Evolutionary conservation across 345 rosid species (phyloP).

Genomic region (Dovyalis caffra): DNA sequence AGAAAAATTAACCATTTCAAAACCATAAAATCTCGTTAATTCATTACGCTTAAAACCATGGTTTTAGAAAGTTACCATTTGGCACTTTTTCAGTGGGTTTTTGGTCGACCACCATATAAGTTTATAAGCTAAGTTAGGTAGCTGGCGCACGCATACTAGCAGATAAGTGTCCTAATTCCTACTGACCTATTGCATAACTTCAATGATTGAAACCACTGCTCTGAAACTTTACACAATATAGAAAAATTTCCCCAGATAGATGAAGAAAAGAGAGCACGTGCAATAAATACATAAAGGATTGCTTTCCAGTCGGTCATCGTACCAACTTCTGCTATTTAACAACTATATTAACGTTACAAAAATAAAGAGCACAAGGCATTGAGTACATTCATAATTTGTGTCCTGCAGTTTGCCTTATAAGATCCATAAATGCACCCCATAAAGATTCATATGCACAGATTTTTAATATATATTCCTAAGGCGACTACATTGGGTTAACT

Average conservation of each 20-base stretch:
- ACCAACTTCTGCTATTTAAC: background rate
- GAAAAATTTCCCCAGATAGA: background rate
- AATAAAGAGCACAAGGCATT: background rate
- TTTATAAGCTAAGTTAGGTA: too few relatives aligned
- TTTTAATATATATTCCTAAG: background rate
- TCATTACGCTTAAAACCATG: too few relatives aligned
- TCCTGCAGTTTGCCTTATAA: background rate
- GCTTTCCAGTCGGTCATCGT: background rate
- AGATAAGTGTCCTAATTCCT: too few relatives aligned
- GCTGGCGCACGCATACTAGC: too few relatives aligned
- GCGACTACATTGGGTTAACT: background rate
- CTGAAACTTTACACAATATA: too few relatives aligned
- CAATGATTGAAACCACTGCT: background rate
- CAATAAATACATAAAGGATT: too few relatives aligned
- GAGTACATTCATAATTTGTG: background rate
- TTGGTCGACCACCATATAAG: too few relatives aligned
- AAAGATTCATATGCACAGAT: slow-evolving; percentile 15
- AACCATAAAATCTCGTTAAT: too few relatives aligned
- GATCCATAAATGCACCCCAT: background rate
- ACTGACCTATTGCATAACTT: too few relatives aligned
- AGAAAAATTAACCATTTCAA: too few relatives aligned
- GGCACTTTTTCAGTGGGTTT: too few relatives aligned
- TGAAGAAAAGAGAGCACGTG: background rate
- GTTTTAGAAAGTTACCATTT: too few relatives aligned
- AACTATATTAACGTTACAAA: background rate